A percentile compares a stretch with the other conserved stretches of the same genome.
phyloP scores from a whole-genome alignment of 495 filamentous ascomycete genomes.

The Sporormia fimetaria region DNA sequence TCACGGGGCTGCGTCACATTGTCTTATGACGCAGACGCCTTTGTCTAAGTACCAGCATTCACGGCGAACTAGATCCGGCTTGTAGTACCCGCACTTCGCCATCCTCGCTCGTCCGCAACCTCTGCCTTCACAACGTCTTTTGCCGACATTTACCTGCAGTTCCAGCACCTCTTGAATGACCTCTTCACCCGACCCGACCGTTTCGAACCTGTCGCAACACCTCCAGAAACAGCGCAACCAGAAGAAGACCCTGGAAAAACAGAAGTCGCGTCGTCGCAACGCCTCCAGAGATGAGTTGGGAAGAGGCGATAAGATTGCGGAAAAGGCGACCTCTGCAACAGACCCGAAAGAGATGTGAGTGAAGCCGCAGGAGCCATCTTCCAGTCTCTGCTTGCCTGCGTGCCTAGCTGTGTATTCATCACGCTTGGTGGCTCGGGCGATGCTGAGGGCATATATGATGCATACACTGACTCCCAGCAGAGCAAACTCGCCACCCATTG shows the following conservation, averaged over 20 bases:
- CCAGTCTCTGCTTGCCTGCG: background rate
- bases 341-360: conserved; percentile 28
- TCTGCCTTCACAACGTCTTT: background rate
- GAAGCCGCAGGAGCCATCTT: conserved; percentile 1
- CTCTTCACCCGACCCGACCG: conserved; percentile 22
- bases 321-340: conserved; percentile 23
- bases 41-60: conserved; percentile 6
- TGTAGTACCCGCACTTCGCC: too few species aligned
- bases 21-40: conserved; percentile 12
- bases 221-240: conserved; percentile 22
- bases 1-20: conserved; percentile 7
- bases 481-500: conserved; percentile 23
- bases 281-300: conserved; percentile 27
- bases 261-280: conserved; percentile 21
- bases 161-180: conserved; percentile 22
- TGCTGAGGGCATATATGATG: background rate
- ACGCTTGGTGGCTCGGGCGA: background rate
- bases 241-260: conserved; percentile 18
- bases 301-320: conserved; percentile 27
- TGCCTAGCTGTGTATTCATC: background rate
- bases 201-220: conserved; percentile 11
- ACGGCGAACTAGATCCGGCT: too few species aligned
- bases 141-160: background rate
- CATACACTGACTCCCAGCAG: conserved; percentile 13
- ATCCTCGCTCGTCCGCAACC: background rate